phyloP scores from a whole-genome alignment of 1,284 basidiomycete genomes.

The Golubevia pallescens region DNA sequence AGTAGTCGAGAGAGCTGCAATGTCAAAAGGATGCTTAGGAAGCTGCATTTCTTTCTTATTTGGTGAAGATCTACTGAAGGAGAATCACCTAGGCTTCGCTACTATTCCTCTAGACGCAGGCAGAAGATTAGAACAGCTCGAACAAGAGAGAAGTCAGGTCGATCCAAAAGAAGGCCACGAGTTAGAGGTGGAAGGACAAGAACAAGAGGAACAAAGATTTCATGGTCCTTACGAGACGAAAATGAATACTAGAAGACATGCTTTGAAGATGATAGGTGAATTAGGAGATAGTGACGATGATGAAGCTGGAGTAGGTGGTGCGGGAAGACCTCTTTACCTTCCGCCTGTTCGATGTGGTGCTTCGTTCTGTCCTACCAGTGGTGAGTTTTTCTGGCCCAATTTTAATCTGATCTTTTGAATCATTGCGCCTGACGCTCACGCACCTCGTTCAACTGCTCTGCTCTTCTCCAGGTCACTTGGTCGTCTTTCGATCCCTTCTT shows the following conservation, averaged over 20 bases:
- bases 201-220: not conserved
- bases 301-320: conserved; percentile 5
- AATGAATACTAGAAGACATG: not conserved
- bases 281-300: conserved; percentile 4
- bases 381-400: too few species aligned
- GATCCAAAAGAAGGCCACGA: not conserved
- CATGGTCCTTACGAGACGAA: conserved; percentile 1
- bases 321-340: not conserved
- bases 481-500: not conserved
- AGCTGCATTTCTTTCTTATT: conserved; percentile 37
- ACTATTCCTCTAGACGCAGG: not conserved
- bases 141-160: conserved; percentile 8
- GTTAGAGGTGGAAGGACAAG: not conserved
- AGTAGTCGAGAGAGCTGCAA: not conserved
- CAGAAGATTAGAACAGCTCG: conserved; percentile 8
- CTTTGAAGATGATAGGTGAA: conserved; percentile 1
- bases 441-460: not conserved
- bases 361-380: conserved; percentile 4
- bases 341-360: conserved; percentile 17
- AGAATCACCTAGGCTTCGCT: not conserved
- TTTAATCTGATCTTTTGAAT: not conserved
- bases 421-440: not conserved
- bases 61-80: conserved; percentile 30
- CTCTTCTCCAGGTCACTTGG: not conserved
- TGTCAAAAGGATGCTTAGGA: conserved; percentile 32